Evolutionary conservation across 257 asterid species (phyloP).

Genomic region (Ilex aquifolium): DNA sequence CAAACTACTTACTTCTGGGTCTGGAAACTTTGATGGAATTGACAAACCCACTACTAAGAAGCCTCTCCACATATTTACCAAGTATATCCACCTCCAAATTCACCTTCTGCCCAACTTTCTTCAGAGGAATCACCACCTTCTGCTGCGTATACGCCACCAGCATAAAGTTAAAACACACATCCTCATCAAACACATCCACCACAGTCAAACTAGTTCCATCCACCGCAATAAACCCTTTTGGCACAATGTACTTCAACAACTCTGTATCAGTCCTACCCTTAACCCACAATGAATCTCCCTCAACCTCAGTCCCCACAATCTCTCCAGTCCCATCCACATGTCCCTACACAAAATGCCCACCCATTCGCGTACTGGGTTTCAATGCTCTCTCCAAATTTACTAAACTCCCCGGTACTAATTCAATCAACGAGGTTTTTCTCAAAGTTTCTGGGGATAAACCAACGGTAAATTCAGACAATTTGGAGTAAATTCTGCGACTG

Average conservation of each 20-base stretch:
- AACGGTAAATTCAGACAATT: conserved; percentile 45
- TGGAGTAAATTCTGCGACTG: conserved; percentile 55
- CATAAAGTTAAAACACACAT: conserved; percentile 64
- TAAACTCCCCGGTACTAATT: conserved; percentile 46
- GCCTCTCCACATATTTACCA: conserved; percentile 89
- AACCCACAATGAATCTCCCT: conserved; percentile 86
- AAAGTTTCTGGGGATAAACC: conserved; percentile 82
- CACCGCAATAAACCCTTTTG: conserved; percentile 58
- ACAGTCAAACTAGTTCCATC: conserved; percentile 93
- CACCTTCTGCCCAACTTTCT: conserved; percentile 79
- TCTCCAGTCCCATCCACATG: conserved; percentile 84
- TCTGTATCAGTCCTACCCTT: conserved; percentile 52
- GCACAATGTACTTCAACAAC: conserved; percentile 15
- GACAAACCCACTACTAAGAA: conserved; percentile 54
- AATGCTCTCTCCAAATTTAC: conserved; percentile 85
- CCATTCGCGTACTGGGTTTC: conserved; percentile 77
- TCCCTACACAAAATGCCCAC: conserved; percentile 93
- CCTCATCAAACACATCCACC: conserved; percentile 74
- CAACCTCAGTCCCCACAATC: conserved; percentile 45
- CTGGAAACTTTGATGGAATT: conserved; percentile 31
- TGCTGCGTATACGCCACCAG: conserved; percentile 73
- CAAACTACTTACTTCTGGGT: too few relatives aligned
- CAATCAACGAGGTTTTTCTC: conserved; percentile 61
- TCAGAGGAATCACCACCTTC: conserved; percentile 64
- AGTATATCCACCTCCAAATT: conserved; percentile 86